Percentiles rank a stretch among this genome's conserved stretches.
These are phyloP conservation scores for Trametes cingulata DNA, from an alignment of 768 basidiomycete genomes.

Conservation along the genomic window DNA sequence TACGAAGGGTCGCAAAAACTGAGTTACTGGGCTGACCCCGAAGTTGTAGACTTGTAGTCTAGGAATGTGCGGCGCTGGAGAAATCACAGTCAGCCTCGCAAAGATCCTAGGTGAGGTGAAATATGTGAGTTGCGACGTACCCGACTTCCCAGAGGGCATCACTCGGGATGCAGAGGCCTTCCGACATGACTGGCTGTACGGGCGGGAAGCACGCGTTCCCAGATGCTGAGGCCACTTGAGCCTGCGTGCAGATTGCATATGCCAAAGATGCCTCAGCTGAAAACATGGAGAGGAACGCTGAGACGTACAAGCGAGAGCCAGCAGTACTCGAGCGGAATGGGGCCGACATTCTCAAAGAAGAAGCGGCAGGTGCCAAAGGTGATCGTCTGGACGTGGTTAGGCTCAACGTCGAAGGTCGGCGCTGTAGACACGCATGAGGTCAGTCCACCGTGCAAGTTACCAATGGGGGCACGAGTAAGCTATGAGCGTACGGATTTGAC, in stretches of 20 bases:
- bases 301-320: slow-evolving; percentile 21
- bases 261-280: not conserved
- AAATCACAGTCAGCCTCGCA: too few relatives aligned
- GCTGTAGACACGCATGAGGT: slow-evolving; percentile 1
- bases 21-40: too few relatives aligned
- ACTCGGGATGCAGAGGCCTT: slow-evolving; percentile 17
- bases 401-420: slow-evolving; percentile 20
- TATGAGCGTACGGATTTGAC: slow-evolving; percentile 15
- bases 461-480: not conserved
- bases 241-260: not conserved
- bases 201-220: slow-evolving; percentile 25
- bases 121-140: not conserved
- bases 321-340: slow-evolving; percentile 24
- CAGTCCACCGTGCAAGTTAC: too few relatives aligned
- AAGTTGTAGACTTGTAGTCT: not conserved
- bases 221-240: slow-evolving; percentile 17
- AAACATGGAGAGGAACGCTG: too few relatives aligned
- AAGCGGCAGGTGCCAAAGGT: slow-evolving; percentile 28
- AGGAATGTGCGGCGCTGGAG: not conserved
- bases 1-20: too few relatives aligned
- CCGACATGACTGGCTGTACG: slow-evolving; percentile 15
- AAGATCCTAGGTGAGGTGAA: not conserved
- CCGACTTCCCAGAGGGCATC: slow-evolving; percentile 22
- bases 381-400: slow-evolving; percentile 22
- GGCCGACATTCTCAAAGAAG: slow-evolving; percentile 28